A percentile compares a stretch with the other conserved stretches of the same genome.
Conservation (phyloP, 179 eudicot genomes). For the Corrigiola litoralis region DNA sequence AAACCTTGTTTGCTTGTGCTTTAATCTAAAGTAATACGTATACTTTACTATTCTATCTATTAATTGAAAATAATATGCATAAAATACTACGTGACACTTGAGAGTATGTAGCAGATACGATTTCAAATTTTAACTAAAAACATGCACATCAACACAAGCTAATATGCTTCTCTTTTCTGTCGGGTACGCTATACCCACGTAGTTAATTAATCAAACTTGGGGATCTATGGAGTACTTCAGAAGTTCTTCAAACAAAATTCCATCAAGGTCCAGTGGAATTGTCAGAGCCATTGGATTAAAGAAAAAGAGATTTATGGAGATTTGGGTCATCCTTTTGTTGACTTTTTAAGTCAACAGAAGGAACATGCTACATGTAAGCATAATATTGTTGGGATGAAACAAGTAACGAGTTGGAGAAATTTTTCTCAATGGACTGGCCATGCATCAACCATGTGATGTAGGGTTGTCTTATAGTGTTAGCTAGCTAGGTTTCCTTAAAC, state of each 20-base stretch:
- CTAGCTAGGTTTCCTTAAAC: constrained; percentile 5
- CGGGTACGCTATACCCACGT: constrained; percentile 9
- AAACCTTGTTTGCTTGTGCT: constrained; percentile 28
- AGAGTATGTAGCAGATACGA: not conserved
- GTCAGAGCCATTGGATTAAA: not conserved
- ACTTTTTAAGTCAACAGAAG: constrained; percentile 19
- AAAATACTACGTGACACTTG: not conserved
- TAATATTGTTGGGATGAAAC: not conserved
- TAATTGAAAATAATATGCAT: too few species aligned
- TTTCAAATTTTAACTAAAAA: constrained; percentile 9
- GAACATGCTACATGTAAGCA: constrained; percentile 4
- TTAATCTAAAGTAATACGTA: constrained; percentile 5
- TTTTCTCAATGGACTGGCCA: not conserved
- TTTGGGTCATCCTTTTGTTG: constrained; percentile 15
- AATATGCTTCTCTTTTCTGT: constrained; percentile 28
- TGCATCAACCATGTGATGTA: constrained; percentile 19
- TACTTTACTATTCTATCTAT: too few species aligned
- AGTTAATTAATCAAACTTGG: not conserved
- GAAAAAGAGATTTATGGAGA: constrained; percentile 11
- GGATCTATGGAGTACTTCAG: constrained; percentile 5
- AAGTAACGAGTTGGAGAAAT: not conserved
- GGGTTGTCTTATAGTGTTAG: constrained; percentile 9
- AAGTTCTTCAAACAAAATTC: constrained; percentile 10
- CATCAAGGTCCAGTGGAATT: not conserved
- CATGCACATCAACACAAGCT: constrained; percentile 32